These are phyloP conservation scores for Leptographium lundbergii DNA, from an alignment of 2,329 filamentous ascomycete species.

Conservation along the genomic window DNA sequence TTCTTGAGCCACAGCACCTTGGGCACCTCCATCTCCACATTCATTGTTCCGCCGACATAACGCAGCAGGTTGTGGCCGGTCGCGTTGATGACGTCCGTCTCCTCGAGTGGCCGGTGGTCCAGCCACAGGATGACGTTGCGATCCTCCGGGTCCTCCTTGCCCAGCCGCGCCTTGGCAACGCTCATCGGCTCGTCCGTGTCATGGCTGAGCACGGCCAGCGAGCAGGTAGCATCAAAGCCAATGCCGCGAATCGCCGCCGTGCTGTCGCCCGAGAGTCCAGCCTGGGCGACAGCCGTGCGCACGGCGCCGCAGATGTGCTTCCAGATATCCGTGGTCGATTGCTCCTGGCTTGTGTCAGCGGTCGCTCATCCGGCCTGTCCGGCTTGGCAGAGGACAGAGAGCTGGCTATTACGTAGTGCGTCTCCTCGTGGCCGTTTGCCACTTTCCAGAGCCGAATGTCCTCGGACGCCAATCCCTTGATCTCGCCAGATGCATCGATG, in stretches of 20 bases:
- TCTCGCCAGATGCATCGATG: slow-evolving; percentile 83
- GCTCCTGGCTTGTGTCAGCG: slow-evolving; percentile 44
- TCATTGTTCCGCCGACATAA: slow-evolving; percentile 97
- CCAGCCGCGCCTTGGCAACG: slow-evolving; percentile 79
- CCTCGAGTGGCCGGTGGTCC: slow-evolving; percentile 81
- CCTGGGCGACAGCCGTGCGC: slow-evolving; percentile 67
- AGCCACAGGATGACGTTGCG: slow-evolving; percentile 97
- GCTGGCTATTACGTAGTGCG: slow-evolving; percentile 49
- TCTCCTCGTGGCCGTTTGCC: slow-evolving; percentile 45
- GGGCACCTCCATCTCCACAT: slow-evolving; percentile 98
- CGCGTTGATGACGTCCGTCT: slow-evolving; percentile 86
- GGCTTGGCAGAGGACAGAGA: too few relatives aligned
- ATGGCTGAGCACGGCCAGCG: slow-evolving; percentile 76
- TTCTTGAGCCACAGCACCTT: slow-evolving; percentile 99
- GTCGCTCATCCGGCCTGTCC: neutral
- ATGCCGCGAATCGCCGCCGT: slow-evolving; percentile 70
- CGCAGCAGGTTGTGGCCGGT: slow-evolving; percentile 86
- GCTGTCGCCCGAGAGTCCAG: slow-evolving; percentile 50
- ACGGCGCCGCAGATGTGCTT: slow-evolving; percentile 84
- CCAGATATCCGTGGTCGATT: slow-evolving; percentile 98
- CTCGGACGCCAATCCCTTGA: slow-evolving; percentile 61
- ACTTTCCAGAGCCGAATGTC: slow-evolving; percentile 74
- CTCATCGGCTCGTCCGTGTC: slow-evolving; percentile 83
- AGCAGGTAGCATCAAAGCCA: slow-evolving; percentile 98
- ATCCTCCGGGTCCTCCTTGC: slow-evolving; percentile 50